Evolutionary conservation across 1,284 basidiomycete genomes (phyloP).

Genomic region (Marasmius fiardii): DNA sequence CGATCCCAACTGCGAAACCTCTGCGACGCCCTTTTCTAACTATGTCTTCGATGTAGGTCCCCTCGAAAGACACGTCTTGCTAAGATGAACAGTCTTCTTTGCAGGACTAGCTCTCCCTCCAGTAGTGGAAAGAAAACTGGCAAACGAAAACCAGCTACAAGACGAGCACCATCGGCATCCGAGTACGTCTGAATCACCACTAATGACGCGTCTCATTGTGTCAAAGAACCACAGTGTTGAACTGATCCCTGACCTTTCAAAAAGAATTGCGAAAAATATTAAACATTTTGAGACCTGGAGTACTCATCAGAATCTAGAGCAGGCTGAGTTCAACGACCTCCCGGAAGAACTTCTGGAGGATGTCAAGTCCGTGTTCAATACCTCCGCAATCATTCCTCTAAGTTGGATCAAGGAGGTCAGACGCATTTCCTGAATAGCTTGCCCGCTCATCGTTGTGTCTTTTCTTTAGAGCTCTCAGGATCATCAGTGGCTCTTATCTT

Average conservation of each 20-base stretch:
- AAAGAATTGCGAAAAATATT: constrained; percentile 38
- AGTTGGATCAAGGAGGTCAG: constrained; percentile 28
- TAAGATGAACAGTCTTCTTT: neutral
- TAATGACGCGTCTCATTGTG: neutral
- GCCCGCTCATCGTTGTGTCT: no score
- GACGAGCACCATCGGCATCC: constrained; percentile 23
- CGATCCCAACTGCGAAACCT: neutral
- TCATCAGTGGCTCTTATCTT: constrained; percentile 20
- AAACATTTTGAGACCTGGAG: constrained; percentile 40
- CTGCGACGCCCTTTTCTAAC: neutral
- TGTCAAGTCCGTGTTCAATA: constrained; percentile 29
- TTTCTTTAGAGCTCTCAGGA: constrained; percentile 26
- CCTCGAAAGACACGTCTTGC: no score
- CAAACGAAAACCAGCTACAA: constrained; percentile 13
- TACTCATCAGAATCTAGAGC: constrained; percentile 35
- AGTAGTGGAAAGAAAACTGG: constrained; percentile 8
- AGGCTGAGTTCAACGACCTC: constrained; percentile 33
- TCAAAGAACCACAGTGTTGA: neutral
- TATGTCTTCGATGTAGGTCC: neutral
- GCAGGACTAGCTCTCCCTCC: constrained; percentile 9
- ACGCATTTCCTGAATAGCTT: neutral
- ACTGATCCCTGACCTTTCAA: neutral
- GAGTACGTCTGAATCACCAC: constrained; percentile 19
- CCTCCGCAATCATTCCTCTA: constrained; percentile 25
- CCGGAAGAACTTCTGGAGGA: constrained; percentile 29